These are phyloP conservation scores for Pisolithus marmoratus DNA, from an alignment of 768 basidiomycete species.

Conservation along the genomic window DNA sequence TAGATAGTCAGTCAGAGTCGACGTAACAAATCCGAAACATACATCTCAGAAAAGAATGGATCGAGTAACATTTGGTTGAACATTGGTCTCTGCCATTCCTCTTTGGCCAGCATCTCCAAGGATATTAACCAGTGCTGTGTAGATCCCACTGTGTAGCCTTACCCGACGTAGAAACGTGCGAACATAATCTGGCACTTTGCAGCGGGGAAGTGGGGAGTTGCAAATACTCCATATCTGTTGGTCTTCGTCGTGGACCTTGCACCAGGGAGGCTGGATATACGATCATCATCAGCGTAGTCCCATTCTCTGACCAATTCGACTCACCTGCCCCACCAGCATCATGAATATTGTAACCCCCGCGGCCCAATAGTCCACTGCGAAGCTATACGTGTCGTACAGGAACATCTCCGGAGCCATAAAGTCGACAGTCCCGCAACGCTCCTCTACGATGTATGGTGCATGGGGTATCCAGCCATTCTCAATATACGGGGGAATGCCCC, in stretches of 20 bases:
- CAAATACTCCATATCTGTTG: not conserved
- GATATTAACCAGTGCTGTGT: not conserved
- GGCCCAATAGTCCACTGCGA: conserved; percentile 11
- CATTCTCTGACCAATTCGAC: not conserved
- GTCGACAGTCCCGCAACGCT: conserved; percentile 3
- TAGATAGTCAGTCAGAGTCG: not conserved
- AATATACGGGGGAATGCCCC: conserved; percentile 1
- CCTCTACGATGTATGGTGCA: conserved; percentile 1
- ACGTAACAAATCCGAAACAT: not conserved
- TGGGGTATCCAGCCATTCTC: conserved; percentile 1
- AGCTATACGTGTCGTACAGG: not conserved
- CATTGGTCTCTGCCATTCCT: not conserved
- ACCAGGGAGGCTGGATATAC: conserved; percentile 3
- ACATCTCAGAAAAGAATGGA: conserved; percentile 6
- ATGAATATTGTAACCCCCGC: conserved; percentile 7
- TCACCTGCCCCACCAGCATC: conserved; percentile 7
- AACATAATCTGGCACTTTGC: not conserved
- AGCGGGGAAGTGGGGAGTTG: not conserved
- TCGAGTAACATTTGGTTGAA: conserved; percentile 7
- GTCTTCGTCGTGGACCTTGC: not conserved
- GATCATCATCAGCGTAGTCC: not conserved
- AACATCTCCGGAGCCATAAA: conserved; percentile 12
- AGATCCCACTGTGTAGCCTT: not conserved
- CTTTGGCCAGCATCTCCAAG: conserved; percentile 7
- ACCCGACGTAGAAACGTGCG: not conserved